Base-by-base conservation (phyloP, 2,329 filamentous ascomycete genomes). In the Aspergillus sp. region DNA sequence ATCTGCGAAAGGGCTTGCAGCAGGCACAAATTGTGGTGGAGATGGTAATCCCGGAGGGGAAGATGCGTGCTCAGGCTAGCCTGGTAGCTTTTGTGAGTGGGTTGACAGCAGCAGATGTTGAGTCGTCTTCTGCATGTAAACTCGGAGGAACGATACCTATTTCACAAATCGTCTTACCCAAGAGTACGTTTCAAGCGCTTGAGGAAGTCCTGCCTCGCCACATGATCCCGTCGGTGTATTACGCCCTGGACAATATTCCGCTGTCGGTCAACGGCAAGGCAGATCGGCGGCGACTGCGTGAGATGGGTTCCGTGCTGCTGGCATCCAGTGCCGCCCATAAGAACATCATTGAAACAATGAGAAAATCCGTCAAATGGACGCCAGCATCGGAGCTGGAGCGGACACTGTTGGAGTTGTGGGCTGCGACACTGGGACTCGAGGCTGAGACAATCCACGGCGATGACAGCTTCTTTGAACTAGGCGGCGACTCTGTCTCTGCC, bases 191-290 rank as follows among this genome's bases (percentile, higher is more conserved):
- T 13, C 36, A 21, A 2, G 15, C 36, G 1, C 30, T 57, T 21
- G 15, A 25, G 2, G 36, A 52, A 9, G 47, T 21, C 2, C 17
- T 52, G 12, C 53, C 58, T 0, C 12, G 15, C 1, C 48, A 59
- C n/a, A 60, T 60, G 58, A 21, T 60, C 3, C 58, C 58, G 1
- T 28, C 58, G 4, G 38, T 51, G 8, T 57, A 25, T 10, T 10
- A n/a, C 5, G 10, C 38, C 7, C 10, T 55, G 5, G 15, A 28
- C 5, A n/a, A 13, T 5, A 43, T 55, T 8, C 52, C 52, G 5
- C 13, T 41, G 5, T 21, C 32, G 2, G 13, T 23, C 6, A 55
- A 21, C 12, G 52, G 52, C 1, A 55, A 55, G 52, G 36, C 23
- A 10, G 52, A 55, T 30, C 52, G 52, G 7, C 52, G 52, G 43